A percentile compares a stretch with the other conserved stretches of the same genome.
Conservation (phyloP, 257 asterid genomes). For the Gynochthodes officinalis region DNA sequence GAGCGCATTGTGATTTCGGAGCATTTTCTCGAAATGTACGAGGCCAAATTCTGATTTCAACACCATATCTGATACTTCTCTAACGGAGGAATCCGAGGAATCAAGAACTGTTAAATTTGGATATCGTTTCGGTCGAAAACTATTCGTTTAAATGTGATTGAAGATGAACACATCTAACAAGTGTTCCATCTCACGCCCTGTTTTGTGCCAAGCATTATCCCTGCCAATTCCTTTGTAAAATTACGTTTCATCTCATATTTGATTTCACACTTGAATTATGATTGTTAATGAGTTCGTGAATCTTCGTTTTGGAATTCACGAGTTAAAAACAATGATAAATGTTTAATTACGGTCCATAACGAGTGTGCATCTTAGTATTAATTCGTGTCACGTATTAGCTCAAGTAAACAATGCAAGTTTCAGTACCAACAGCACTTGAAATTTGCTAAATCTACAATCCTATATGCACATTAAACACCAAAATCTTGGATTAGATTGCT, state of each 20-base stretch:
- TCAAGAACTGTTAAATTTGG: slow-evolving; percentile 28
- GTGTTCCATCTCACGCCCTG: neutral
- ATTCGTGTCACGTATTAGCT: neutral
- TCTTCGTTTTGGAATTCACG: neutral
- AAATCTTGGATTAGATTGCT: neutral
- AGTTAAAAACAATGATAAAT: neutral
- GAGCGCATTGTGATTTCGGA: slow-evolving; percentile 30
- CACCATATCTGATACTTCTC: slow-evolving; percentile 4
- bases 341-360: neutral
- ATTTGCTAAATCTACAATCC: neutral
- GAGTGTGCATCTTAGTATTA: neutral
- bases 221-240: neutral
- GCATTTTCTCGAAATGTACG: slow-evolving; percentile 28
- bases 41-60: slow-evolving; percentile 7
- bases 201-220: neutral
- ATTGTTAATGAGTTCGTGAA: neutral
- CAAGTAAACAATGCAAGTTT: neutral
- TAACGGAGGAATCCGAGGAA: slow-evolving; percentile 25
- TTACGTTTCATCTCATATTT: neutral
- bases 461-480: neutral
- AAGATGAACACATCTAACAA: slow-evolving; percentile 58
- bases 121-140: slow-evolving; percentile 22
- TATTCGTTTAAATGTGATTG: slow-evolving; percentile 19
- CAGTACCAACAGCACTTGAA: neutral
- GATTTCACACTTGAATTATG: neutral